Conservation (phyloP, 2,329 filamentous ascomycete genomes). For the Dactylellina sp. region DNA sequence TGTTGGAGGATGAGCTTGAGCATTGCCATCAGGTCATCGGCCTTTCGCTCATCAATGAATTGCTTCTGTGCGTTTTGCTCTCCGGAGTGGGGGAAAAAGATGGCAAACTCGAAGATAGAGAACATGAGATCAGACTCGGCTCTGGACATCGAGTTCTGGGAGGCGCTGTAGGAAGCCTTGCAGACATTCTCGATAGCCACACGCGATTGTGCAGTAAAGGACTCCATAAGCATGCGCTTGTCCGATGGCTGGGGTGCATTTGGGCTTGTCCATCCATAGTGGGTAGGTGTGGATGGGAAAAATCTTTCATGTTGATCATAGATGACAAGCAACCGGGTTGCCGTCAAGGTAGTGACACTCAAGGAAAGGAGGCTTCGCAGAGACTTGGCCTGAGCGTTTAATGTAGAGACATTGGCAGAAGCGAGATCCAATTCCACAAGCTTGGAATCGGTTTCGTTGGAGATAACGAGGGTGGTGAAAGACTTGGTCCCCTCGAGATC, state of each 20-base stretch:
- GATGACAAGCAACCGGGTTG: slow-evolving; percentile 49
- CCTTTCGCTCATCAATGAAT: slow-evolving; percentile 47
- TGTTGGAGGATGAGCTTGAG: slow-evolving; percentile 53
- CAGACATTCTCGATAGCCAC: slow-evolving; percentile 53
- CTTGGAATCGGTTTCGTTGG: slow-evolving; percentile 53
- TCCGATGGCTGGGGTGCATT: slow-evolving; percentile 50
- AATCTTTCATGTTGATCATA: slow-evolving; percentile 55
- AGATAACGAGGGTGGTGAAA: slow-evolving; percentile 46
- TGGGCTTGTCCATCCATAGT: slow-evolving; percentile 54
- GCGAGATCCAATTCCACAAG: slow-evolving; percentile 52
- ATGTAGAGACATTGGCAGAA: slow-evolving; percentile 53
- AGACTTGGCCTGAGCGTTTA: slow-evolving; percentile 52
- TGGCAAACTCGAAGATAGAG: slow-evolving; percentile 54
- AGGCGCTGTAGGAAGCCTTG: slow-evolving; percentile 56
- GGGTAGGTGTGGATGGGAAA: slow-evolving; percentile 47
- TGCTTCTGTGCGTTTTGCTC: slow-evolving; percentile 50
- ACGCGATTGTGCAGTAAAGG: slow-evolving; percentile 50
- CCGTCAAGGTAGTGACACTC: slow-evolving; percentile 52
- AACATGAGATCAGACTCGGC: slow-evolving; percentile 56
- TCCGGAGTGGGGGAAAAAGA: slow-evolving; percentile 56
- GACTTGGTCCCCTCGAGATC: slow-evolving; percentile 55
- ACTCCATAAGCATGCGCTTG: slow-evolving; percentile 57
- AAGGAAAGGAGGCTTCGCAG: slow-evolving; percentile 49
- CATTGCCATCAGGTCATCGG: slow-evolving; percentile 45
- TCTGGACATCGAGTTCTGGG: slow-evolving; percentile 54